Evolutionary conservation across 2,329 filamentous ascomycete species (phyloP).

Genomic region (Penicillium sp.): DNA sequence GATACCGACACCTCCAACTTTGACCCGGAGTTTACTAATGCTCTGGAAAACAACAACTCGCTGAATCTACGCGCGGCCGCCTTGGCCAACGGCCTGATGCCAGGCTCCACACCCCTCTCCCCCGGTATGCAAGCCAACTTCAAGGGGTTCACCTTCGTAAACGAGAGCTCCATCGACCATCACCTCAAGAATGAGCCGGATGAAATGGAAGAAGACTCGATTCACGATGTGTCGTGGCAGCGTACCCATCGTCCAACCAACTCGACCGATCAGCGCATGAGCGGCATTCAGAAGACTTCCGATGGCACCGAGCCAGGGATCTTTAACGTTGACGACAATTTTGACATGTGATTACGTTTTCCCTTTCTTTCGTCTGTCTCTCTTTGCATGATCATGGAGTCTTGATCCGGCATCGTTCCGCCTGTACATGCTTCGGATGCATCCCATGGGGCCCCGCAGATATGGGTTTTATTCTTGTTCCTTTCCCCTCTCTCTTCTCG

Average conservation of each 20-base stretch:
- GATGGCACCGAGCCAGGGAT: slow-evolving; percentile 45
- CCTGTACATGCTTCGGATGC: slow-evolving; percentile 38
- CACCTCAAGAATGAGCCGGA: slow-evolving; percentile 41
- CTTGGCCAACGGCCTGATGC: slow-evolving; percentile 77
- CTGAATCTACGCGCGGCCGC: slow-evolving; percentile 90
- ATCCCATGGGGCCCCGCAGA: slow-evolving; percentile 24
- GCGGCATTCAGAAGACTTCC: slow-evolving; percentile 44
- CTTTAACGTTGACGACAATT: slow-evolving; percentile 50
- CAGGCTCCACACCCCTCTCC: slow-evolving; percentile 87
- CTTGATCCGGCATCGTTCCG: slow-evolving; percentile 39
- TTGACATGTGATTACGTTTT: slow-evolving; percentile 49
- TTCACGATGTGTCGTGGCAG: slow-evolving; percentile 43
- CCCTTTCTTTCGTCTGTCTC: slow-evolving; percentile 20
- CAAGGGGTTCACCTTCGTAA: slow-evolving; percentile 98
- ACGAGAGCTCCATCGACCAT: slow-evolving; percentile 88
- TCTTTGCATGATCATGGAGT: slow-evolving; percentile 44
- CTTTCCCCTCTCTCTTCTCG: neutral
- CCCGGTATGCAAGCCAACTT: slow-evolving; percentile 98
- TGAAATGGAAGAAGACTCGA: slow-evolving; percentile 50
- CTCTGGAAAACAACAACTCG: slow-evolving; percentile 81
- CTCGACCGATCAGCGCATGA: slow-evolving; percentile 48
- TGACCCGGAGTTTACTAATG: slow-evolving; percentile 97
- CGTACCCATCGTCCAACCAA: slow-evolving; percentile 36
- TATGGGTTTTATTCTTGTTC: slow-evolving; percentile 19
- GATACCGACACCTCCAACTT: slow-evolving; percentile 98